phyloP scores from a whole-genome alignment of 78 protist genomes.

The Diacronema lutheri region DNA sequence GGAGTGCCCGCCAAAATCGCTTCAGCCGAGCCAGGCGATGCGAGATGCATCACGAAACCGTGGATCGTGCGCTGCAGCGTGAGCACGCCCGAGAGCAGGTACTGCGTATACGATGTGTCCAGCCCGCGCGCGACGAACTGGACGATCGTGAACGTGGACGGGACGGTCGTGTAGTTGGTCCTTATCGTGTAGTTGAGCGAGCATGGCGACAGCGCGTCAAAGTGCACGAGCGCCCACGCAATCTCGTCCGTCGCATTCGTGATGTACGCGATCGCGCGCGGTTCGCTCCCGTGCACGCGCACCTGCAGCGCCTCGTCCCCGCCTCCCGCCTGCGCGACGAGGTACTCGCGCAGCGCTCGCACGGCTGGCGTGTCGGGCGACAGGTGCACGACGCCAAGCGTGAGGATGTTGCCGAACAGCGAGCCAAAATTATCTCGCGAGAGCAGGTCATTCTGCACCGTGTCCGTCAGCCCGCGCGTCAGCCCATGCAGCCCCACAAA shows the following conservation, averaged over 20 bases:
- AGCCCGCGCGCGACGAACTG: not conserved
- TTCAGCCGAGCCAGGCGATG: not conserved
- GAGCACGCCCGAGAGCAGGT: constrained; percentile 12
- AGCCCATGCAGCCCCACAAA: not conserved
- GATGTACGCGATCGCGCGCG: not conserved
- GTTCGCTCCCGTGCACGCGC: not conserved
- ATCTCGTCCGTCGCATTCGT: not conserved
- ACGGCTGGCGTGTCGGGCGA: not conserved
- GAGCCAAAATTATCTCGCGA: not conserved
- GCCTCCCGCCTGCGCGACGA: not conserved
- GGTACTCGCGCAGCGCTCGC: not conserved
- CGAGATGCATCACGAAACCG: not conserved
- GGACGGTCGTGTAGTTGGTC: constrained; percentile 26
- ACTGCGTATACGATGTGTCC: not conserved
- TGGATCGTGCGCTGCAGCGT: constrained; percentile 4
- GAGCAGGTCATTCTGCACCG: not conserved
- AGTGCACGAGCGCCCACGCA: not conserved
- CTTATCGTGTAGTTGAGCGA: not conserved
- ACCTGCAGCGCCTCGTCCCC: too few species aligned
- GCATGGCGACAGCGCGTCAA: not conserved
- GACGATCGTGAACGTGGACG: not conserved
- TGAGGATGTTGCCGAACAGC: constrained; percentile 1
- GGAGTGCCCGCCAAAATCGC: too few species aligned
- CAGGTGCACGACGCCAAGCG: not conserved
- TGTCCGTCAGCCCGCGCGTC: not conserved